A percentile compares a stretch with the other conserved stretches of the same genome.
Conservation (phyloP, 2,329 filamentous ascomycete species). For the Thelonectria discophora region DNA sequence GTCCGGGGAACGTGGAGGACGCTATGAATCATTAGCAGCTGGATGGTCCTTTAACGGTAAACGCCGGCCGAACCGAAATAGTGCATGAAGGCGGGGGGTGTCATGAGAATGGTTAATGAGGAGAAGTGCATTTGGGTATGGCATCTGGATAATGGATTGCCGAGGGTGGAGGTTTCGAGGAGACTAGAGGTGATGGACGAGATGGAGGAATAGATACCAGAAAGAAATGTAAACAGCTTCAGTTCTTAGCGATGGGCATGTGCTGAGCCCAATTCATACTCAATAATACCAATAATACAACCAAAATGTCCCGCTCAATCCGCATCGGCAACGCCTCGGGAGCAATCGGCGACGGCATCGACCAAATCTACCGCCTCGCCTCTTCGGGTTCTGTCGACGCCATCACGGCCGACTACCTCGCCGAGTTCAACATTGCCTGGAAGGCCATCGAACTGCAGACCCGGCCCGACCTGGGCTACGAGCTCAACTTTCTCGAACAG, state of each 20-base stretch:
- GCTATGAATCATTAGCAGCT: slow-evolving; percentile 27
- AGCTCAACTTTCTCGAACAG: slow-evolving; percentile 51
- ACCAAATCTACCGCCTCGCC: slow-evolving; percentile 40
- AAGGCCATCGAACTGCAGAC: slow-evolving; percentile 43
- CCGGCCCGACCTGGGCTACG: slow-evolving; percentile 43
- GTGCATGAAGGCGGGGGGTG: slow-evolving; percentile 5
- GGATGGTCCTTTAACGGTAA: slow-evolving; percentile 1
- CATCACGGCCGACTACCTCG: slow-evolving; percentile 49
- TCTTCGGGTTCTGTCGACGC: slow-evolving; percentile 42
- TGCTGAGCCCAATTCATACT: no score
- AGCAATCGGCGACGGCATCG: slow-evolving; percentile 40
- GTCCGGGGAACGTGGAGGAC: slow-evolving; percentile 5
- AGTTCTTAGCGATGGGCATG: no score
- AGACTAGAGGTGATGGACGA: neutral
- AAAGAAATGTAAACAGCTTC: no score
- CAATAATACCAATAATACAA: no score
- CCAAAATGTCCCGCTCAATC: slow-evolving; percentile 26
- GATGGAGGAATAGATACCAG: neutral
- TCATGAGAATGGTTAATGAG: slow-evolving; percentile 2
- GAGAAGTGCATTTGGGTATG: neutral
- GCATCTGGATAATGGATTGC: neutral
- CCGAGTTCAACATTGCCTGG: slow-evolving; percentile 59
- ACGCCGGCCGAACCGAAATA: slow-evolving; percentile 1
- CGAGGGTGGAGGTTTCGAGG: neutral
- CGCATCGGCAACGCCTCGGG: slow-evolving; percentile 42